Conservation (phyloP, 257 asterid genomes). For the Solanum appendiculatum region DNA sequence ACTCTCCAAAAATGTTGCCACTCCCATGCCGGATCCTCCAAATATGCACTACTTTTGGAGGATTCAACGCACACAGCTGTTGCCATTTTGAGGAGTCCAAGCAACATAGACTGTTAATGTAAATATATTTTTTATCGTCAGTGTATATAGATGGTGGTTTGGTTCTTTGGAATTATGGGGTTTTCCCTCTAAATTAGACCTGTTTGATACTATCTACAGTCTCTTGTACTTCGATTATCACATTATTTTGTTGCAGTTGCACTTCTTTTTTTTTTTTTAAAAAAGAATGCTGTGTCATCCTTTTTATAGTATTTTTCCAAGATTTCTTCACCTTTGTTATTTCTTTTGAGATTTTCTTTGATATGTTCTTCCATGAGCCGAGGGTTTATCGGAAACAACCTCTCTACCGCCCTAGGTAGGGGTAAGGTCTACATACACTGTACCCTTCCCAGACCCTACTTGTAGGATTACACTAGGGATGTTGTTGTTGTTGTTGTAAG, state of each 20-base stretch:
- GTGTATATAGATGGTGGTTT: no score
- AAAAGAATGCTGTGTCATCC: neutral
- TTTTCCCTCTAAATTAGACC: no score
- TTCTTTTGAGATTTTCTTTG: neutral
- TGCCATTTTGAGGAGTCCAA: neutral
- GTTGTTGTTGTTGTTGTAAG: neutral
- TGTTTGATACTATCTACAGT: no score
- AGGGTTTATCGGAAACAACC: neutral
- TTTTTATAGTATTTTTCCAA: no score
- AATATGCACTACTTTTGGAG: neutral
- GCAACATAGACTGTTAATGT: neutral
- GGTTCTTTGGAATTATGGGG: no score
- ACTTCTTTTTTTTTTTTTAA: neutral
- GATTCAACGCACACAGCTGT: neutral
- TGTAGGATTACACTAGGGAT: neutral
- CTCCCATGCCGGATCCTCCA: neutral
- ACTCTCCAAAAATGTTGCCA: neutral
- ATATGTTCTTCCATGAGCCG: neutral
- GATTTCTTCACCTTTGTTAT: no score
- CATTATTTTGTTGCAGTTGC: no score
- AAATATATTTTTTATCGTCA: no score
- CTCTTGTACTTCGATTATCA: no score
- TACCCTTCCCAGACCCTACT: neutral
- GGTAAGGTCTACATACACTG: neutral
- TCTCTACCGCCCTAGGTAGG: neutral